These are phyloP conservation scores for Penicillium sp. DNA, from an alignment of 2,329 filamentous ascomycete genomes.

Conservation along the genomic window DNA sequence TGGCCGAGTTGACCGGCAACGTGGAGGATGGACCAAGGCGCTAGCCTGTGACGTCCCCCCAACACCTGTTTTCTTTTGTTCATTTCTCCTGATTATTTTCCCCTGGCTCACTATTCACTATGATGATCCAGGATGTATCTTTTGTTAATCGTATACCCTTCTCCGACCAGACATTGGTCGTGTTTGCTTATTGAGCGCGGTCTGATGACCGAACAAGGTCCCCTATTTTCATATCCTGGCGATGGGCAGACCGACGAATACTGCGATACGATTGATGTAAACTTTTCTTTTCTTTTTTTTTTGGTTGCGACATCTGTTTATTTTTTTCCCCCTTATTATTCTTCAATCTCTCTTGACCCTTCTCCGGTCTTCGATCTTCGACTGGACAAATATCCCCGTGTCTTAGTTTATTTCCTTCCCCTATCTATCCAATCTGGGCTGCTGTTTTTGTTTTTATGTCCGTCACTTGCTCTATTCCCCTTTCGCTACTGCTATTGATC, in stretches of 20 bases:
- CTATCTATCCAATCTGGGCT: neutral
- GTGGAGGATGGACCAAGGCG: constrained; percentile 56
- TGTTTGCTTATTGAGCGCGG: constrained; percentile 15
- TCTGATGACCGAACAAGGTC: neutral
- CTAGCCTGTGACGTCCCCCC: neutral
- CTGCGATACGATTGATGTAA: constrained; percentile 21
- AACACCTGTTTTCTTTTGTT: neutral
- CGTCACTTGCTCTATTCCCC: constrained; percentile 33
- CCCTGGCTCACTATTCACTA: constrained; percentile 9
- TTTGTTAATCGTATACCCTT: constrained; percentile 12
- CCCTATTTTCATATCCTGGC: neutral
- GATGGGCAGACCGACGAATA: constrained; percentile 10
- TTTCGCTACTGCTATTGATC: constrained; percentile 24
- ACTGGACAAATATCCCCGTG: constrained; percentile 2
- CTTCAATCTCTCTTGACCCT: neutral
- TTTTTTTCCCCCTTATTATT: neutral
- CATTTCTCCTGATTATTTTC: neutral
- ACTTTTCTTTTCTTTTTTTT: too few species aligned
- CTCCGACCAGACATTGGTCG: constrained; percentile 12
- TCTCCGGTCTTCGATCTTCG: neutral
- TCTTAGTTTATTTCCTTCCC: constrained; percentile 5
- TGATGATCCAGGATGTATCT: constrained; percentile 5
- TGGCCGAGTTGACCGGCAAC: constrained; percentile 87
- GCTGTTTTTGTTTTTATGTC: constrained; percentile 14
- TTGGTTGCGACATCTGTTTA: constrained; percentile 8